Percentiles rank a stretch among this genome's conserved stretches.
phyloP scores from a whole-genome alignment of 805 yeast species.

The Candida odintsovae region DNA sequence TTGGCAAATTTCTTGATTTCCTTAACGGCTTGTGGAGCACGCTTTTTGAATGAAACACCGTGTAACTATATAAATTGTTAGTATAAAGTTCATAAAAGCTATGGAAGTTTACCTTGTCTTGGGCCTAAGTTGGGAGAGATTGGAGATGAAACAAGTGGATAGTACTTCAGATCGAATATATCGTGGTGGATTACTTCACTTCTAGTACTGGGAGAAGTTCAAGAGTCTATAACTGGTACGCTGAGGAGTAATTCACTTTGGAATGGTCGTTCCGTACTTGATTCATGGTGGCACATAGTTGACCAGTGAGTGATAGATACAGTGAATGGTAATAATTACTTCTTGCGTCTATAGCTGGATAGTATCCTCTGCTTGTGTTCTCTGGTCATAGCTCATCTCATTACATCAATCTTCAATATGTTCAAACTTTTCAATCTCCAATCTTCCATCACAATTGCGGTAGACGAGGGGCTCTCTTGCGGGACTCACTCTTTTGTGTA shows the following conservation, averaged over 20 bases:
- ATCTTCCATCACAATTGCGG: neutral
- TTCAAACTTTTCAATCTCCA: neutral
- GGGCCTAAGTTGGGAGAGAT: neutral
- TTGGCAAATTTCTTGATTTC: conserved; percentile 98
- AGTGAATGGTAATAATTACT: no score
- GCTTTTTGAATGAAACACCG: conserved; percentile 98
- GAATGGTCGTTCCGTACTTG: neutral
- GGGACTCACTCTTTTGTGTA: conserved; percentile 94
- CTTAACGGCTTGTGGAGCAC: conserved; percentile 99
- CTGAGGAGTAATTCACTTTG: neutral
- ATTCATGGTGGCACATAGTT: neutral
- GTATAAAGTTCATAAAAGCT: conserved; percentile 24
- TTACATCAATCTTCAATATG: neutral
- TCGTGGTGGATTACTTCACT: neutral
- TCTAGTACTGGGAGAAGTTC: neutral
- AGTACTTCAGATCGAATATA: neutral
- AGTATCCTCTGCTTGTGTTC: no score
- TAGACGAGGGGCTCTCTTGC: neutral
- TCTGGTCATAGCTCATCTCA: neutral
- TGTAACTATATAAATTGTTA: conserved; percentile 61
- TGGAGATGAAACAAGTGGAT: neutral
- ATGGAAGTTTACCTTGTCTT: neutral
- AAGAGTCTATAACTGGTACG: neutral
- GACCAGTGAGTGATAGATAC: neutral
- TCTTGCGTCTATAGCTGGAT: no score